Evolutionary conservation across 371 early-diverging fungal species (phyloP), one percentile per base, ranked within the genome.

Genomic region (Mucor ambiguus): DNA sequence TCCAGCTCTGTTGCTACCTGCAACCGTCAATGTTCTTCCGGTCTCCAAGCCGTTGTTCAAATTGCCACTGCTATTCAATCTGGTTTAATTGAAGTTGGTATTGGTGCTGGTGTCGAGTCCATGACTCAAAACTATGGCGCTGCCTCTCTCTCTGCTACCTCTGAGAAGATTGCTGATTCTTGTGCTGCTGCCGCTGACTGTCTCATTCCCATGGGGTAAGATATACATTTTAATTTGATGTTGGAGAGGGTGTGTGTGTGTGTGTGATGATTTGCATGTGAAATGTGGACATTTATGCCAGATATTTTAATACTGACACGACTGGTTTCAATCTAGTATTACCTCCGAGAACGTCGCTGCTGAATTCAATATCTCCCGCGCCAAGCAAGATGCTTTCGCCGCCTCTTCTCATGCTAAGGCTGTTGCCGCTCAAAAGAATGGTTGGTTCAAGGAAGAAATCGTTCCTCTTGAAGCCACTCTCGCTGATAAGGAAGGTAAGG

Each of bases 21-120:
- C 76, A 99, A 99, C 90, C 92, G 98, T 55, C 96, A 96, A 83
- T 99, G 98, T 88, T 97, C 96, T 57, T 92, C 93, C 68, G 98
- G 99, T 72, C 89, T 99, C 58, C 96, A 98, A 78, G 96, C 98
- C 30, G 90, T 95, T 62, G 95, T 91, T 64, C 90, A 87, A 78
- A 91, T 98, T 58, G 98, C 96, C 54, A 79, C 89, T 69, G 93
- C 94, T 63, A 98, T 99, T 76, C 92, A 91, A 80, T 74, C 91
- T 38, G 98, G 96, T 73, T 81, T 88, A 85, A 96, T 98, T 71
- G 95, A 96, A 73, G 84, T 96, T 60, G 99, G 99, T 77, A 95
- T 99, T 72, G 94, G 93, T 76, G 99, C 97, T 48, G 99, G 99
- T 84, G 96, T 98, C 58, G 99, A 99, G 78, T 92, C 93, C 79